A percentile compares a stretch with the other conserved stretches of the same genome.
Evolutionary conservation across 352 stramenopile genomes (phyloP).

Genomic region (Phytopythium chamaehyphon): DNA sequence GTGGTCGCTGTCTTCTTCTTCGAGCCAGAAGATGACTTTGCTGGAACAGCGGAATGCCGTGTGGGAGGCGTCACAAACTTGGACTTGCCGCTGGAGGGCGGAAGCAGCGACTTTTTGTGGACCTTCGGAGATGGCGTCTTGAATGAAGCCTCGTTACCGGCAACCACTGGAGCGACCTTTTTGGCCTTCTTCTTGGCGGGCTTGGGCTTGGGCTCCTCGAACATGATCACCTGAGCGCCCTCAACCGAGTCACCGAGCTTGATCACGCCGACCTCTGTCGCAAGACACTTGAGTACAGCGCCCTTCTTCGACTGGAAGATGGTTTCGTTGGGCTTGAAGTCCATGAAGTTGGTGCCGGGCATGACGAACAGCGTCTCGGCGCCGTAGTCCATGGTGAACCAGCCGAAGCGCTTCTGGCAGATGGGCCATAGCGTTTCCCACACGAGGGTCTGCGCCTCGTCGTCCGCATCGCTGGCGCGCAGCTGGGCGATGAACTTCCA

Average conservation of each 20-base stretch:
- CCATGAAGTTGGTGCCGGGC: conserved; percentile 60
- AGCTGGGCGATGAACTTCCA: conserved; percentile 69
- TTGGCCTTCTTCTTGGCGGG: conserved; percentile 22
- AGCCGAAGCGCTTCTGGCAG: conserved; percentile 50
- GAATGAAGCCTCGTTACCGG: conserved; percentile 12
- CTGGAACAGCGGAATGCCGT: conserved; percentile 13
- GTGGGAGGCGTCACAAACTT: conserved; percentile 21
- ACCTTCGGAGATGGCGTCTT: conserved; percentile 42
- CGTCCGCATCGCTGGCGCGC: conserved; percentile 21
- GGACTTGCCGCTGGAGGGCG: conserved; percentile 10
- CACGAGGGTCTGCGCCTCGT: conserved; percentile 21
- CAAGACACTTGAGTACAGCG: conserved; percentile 62
- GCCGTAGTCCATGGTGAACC: conserved; percentile 72
- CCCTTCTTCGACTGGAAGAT: conserved; percentile 80
- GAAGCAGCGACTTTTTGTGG: conserved; percentile 14
- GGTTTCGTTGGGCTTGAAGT: conserved; percentile 72
- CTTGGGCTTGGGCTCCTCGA: conserved; percentile 26
- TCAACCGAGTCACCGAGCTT: conserved; percentile 69
- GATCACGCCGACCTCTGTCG: conserved; percentile 41
- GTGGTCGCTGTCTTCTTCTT: conserved; percentile 30
- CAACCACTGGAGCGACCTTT: conserved; percentile 1
- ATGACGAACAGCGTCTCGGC: conserved; percentile 74
- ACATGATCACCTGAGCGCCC: conserved; percentile 52
- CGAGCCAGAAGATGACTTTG: conserved; percentile 6
- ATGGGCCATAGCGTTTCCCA: conserved; percentile 70